phyloP scores from a whole-genome alignment of 441 rosid species.

The Gossypium davidsonii region DNA sequence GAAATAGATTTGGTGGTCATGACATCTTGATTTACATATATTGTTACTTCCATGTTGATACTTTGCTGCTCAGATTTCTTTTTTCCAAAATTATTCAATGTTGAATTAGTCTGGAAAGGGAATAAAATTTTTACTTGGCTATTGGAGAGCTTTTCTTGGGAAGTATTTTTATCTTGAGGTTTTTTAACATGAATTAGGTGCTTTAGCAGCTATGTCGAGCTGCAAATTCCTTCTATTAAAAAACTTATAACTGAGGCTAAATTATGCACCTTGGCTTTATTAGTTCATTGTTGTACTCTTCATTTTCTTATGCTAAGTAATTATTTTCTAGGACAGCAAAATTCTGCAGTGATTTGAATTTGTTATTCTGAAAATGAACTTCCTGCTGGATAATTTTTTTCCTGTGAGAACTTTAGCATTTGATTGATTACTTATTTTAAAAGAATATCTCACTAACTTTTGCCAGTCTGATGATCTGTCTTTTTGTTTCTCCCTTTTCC shows the following conservation, averaged over 20 bases:
- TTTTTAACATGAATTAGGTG: background rate
- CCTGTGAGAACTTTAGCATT: background rate
- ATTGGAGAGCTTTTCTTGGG: background rate
- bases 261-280: conserved; percentile 1
- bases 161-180: background rate
- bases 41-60: background rate
- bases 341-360: background rate
- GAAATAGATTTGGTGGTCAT: background rate
- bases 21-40: background rate
- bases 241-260: background rate
- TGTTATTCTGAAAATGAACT: background rate
- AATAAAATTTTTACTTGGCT: background rate
- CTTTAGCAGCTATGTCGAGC: background rate
- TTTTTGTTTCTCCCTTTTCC: background rate
- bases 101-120: background rate
- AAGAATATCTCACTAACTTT: background rate
- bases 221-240: background rate
- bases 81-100: background rate
- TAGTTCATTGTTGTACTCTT: background rate
- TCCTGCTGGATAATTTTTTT: background rate
- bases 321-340: background rate
- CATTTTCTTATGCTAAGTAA: background rate
- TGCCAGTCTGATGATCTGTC: background rate
- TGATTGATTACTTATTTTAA: background rate
- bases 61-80: background rate